Conservation (phyloP, 129 eudicot genomes). For the Apium graveolens region DNA sequence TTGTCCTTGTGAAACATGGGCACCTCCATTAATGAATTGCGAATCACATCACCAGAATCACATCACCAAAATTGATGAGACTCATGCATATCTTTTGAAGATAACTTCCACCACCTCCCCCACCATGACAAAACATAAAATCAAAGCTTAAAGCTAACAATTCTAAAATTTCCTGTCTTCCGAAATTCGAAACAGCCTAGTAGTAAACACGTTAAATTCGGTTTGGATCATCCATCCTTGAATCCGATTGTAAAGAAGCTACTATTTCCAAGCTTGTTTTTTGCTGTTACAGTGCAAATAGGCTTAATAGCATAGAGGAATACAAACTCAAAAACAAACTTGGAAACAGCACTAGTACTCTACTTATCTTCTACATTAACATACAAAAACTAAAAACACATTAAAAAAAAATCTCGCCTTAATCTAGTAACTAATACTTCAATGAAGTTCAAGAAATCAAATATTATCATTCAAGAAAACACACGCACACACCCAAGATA, state of each 20-base stretch:
- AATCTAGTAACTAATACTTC: neutral
- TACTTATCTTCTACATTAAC: slow-evolving; percentile 4
- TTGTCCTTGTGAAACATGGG: slow-evolving; percentile 27
- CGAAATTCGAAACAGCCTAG: too few species aligned
- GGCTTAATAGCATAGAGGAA: slow-evolving; percentile 6
- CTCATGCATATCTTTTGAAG: slow-evolving; percentile 73
- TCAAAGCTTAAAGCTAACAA: neutral
- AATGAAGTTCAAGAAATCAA: slow-evolving; percentile 7
- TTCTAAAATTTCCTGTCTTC: neutral
- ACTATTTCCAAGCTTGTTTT: slow-evolving; percentile 71
- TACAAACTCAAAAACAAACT: slow-evolving; percentile 53
- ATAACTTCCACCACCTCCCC: slow-evolving; percentile 11
- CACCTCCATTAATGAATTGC: slow-evolving; percentile 21
- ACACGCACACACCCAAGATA: neutral
- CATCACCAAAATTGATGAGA: slow-evolving; percentile 56
- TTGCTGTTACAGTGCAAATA: slow-evolving; percentile 49
- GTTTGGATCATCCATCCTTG: neutral
- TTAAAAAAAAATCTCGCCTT: neutral
- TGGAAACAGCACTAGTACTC: slow-evolving; percentile 42
- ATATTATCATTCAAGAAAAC: neutral
- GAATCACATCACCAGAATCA: slow-evolving; percentile 19
- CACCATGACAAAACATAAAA: slow-evolving; percentile 19
- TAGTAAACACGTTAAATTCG: too few species aligned
- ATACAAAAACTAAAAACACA: neutral
- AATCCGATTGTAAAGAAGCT: neutral